These are phyloP conservation scores for Linnemannia schmuckeri DNA, from an alignment of 192 early-diverging fungal genomes.

Conservation along the genomic window DNA sequence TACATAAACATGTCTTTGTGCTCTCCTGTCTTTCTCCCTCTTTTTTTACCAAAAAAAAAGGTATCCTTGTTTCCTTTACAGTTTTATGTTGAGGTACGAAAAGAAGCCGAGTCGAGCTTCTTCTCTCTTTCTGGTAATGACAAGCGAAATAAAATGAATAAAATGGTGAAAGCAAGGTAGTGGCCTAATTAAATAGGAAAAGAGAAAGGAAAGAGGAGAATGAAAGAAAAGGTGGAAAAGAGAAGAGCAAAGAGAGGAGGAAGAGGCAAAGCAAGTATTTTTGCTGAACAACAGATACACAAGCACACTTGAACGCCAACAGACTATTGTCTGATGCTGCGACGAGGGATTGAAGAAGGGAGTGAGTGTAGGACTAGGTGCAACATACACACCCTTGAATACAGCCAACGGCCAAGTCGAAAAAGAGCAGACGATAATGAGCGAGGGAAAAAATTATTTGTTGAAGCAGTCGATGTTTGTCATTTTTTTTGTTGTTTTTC, in stretches of 20 bases:
- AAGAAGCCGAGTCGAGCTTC: no score
- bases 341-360: background rate
- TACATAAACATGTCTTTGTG: background rate
- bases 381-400: background rate
- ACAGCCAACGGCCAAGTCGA: background rate
- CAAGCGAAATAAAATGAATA: background rate
- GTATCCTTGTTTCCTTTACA: background rate
- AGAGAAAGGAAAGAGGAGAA: background rate
- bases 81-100: no score
- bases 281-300: background rate
- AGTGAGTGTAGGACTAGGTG: background rate
- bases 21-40: background rate
- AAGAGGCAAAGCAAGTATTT: background rate
- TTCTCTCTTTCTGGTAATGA: background rate
- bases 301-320: background rate
- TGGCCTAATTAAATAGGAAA: background rate
- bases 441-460: background rate
- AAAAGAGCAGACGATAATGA: background rate
- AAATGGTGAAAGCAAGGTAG: background rate
- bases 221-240: background rate
- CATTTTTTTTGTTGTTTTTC: no score
- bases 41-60: background rate
- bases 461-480: no score
- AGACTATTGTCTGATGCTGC: background rate
- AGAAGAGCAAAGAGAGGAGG: background rate